Percentiles rank a stretch among this genome's conserved stretches.
These are phyloP conservation scores for Cystobasidiaceae sp. DNA, from an alignment of 1,284 basidiomycete genomes.

Conservation along the genomic window DNA sequence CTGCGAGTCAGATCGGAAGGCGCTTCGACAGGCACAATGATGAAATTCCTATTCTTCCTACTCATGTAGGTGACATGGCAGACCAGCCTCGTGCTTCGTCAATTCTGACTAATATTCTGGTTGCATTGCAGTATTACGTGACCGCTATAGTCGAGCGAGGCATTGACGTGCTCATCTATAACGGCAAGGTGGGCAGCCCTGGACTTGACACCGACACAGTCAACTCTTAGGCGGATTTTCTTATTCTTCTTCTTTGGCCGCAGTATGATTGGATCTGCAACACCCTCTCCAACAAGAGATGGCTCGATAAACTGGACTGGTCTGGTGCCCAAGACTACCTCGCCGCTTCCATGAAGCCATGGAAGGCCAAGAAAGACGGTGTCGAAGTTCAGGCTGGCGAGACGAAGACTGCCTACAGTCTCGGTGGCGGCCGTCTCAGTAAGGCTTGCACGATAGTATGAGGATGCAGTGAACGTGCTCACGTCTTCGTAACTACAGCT, in stretches of 20 bases:
- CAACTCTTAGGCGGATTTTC: neutral
- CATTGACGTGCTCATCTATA: constrained; percentile 65
- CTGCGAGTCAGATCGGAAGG: constrained; percentile 5
- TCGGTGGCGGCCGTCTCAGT: constrained; percentile 33
- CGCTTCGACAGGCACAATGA: constrained; percentile 25
- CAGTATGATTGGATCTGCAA: constrained; percentile 44
- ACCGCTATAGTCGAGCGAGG: constrained; percentile 67
- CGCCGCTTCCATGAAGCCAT: constrained; percentile 11
- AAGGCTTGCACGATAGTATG: neutral
- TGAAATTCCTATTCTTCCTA: neutral
- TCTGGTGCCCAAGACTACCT: constrained; percentile 21
- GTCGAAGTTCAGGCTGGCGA: constrained; percentile 44
- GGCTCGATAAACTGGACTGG: constrained; percentile 35
- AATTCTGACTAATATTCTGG: no score
- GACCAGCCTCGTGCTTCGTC: no score
- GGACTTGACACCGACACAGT: no score
- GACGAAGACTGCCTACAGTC: constrained; percentile 33
- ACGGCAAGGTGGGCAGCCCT: constrained; percentile 49
- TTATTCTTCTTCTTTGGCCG: neutral
- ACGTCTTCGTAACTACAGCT: constrained; percentile 10
- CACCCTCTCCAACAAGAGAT: constrained; percentile 38
- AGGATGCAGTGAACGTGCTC: neutral
- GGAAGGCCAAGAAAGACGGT: constrained; percentile 30
- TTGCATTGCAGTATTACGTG: constrained; percentile 55
- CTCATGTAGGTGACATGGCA: neutral